Base-by-base conservation (phyloP, 2,329 filamentous ascomycete genomes). In the Aspergillus sp. region DNA sequence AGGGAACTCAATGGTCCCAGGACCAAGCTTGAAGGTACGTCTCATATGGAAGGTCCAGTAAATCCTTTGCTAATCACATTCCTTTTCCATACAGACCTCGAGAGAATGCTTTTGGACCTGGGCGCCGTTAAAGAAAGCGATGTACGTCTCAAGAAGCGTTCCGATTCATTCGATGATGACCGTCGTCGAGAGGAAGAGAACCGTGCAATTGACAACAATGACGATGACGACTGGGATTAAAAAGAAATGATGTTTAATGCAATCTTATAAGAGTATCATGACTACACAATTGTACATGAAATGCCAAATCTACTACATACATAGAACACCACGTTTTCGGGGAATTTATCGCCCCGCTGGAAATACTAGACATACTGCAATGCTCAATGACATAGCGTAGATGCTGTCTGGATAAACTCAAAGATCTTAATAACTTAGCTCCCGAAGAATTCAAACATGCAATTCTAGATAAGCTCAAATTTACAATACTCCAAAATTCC, bases 121-220 rank as follows among this genome's bases (percentile, higher is more conserved):
- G 90, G 90, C 3, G 91, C 90, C 2, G 73, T 97, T 11, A 79
- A 83, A 42, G 76, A 84, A 39, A 85, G 82, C 45, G 93, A 98
- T 63, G 78, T 88, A 67, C 82, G 93, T 43, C 74, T 96, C 31
- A 73, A 83, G 69, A 56, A 69, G 52, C 46, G 54, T 32, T 76
- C 80, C 53, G 78, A 84, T 56, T 77, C 81, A 53, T 73, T 73
- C 36, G 62, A 78, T 36, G 68, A 71, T 52, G 75, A 76, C 59
- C 72, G 72, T 40, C 74, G 77, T 56, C 73, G 74, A 56, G 74
- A 71, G 50, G 76, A 76, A 54, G 75, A 74, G 54, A 61, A 73
- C 39, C 50, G 68, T 47, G 67, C 72, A 45, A 70, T 66, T 55
- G 69, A 72, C 27, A 68, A 74, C 44, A 73, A 77, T 50, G 68